phyloP scores from a whole-genome alignment of 768 basidiomycete species.

The Boletus huronensis region DNA sequence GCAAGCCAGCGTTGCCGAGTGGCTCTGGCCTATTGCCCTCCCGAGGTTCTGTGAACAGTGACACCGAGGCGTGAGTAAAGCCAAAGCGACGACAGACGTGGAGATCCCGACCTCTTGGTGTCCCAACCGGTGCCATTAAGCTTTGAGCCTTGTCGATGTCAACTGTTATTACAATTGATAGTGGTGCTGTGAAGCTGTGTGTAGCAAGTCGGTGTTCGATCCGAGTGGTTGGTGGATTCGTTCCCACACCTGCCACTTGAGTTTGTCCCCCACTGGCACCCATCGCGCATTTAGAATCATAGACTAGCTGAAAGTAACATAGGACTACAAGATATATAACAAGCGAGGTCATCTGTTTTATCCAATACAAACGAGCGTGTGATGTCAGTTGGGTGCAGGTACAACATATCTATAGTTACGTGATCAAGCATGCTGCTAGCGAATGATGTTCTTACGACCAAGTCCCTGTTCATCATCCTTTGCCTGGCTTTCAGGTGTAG shows the following conservation, averaged over 20 bases:
- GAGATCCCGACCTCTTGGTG: conserved; percentile 21
- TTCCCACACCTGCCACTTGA: neutral
- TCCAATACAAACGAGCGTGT: conserved; percentile 5
- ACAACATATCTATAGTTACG: neutral
- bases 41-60: conserved; percentile 46
- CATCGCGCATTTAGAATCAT: too few species aligned
- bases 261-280: too few species aligned
- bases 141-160: neutral
- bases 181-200: neutral
- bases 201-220: neutral
- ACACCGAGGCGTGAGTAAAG: neutral
- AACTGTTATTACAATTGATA: neutral
- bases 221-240: too few species aligned
- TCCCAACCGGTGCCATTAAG: conserved; percentile 22
- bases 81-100: neutral
- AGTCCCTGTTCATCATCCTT: conserved; percentile 24
- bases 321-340: conserved; percentile 12
- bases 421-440: conserved; percentile 15
- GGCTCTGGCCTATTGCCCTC: conserved; percentile 61
- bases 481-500: conserved; percentile 16
- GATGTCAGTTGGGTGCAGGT: conserved; percentile 8
- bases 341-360: neutral
- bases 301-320: conserved; percentile 1
- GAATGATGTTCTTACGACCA: conserved; percentile 24
- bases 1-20: conserved; percentile 50